Evolutionary conservation across 192 early-diverging fungal species (phyloP).

Genomic region (Nowakowskiella sp.): DNA sequence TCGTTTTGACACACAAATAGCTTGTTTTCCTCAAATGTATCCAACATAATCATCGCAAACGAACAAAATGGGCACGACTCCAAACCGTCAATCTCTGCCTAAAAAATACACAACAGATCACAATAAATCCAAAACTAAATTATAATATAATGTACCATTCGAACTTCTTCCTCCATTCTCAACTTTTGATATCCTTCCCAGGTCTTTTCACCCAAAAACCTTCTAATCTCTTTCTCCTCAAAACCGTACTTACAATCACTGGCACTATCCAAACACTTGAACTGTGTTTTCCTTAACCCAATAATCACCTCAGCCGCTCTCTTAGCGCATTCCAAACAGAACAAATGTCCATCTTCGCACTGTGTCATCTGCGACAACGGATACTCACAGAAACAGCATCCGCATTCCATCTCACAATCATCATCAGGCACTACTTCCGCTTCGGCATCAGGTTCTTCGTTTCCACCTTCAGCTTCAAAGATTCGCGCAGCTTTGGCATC

Average conservation of each 20-base stretch:
- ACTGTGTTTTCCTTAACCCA: slow-evolving; percentile 30
- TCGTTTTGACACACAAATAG: slow-evolving; percentile 42
- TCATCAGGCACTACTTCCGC: slow-evolving; percentile 4
- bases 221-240: slow-evolving; percentile 24
- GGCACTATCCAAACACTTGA: slow-evolving; percentile 36
- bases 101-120: not conserved
- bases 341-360: slow-evolving; percentile 52
- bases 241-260: slow-evolving; percentile 35
- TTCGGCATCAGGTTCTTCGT: no score
- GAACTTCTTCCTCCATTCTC: slow-evolving; percentile 36
- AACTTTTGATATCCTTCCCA: slow-evolving; percentile 32
- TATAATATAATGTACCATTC: slow-evolving; percentile 21
- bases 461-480: no score
- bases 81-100: slow-evolving; percentile 33
- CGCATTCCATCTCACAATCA: slow-evolving; percentile 27
- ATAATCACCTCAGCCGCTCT: slow-evolving; percentile 43
- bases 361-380: slow-evolving; percentile 25
- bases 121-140: slow-evolving; percentile 7
- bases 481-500: no score
- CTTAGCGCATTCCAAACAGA: slow-evolving; percentile 42
- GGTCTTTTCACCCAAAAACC: slow-evolving; percentile 27
- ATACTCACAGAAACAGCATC: slow-evolving; percentile 40
- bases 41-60: slow-evolving; percentile 30
- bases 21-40: slow-evolving; percentile 27
- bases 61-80: slow-evolving; percentile 38